Evolutionary conservation across 495 filamentous ascomycete genomes (phyloP).

Genomic region (Podospora anserina): DNA sequence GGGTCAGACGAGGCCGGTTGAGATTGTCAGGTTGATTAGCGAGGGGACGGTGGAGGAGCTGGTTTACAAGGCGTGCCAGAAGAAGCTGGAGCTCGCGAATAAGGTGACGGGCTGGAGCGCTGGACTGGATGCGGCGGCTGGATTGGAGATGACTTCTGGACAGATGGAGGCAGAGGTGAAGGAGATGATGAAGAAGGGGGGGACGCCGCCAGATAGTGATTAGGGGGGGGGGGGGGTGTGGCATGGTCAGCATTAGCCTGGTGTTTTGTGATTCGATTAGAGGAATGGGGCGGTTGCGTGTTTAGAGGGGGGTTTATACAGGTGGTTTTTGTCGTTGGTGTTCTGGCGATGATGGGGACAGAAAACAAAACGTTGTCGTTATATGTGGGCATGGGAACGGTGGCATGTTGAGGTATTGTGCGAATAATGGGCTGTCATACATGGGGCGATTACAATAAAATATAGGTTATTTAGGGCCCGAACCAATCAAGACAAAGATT

Average conservation of each 20-base stretch:
- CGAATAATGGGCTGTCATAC: neutral
- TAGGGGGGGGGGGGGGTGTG: neutral
- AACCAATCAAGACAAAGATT: neutral
- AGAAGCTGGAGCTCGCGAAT: conserved; percentile 88
- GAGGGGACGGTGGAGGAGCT: conserved; percentile 87
- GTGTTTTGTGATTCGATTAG: neutral
- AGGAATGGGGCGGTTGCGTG: neutral
- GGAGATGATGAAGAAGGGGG: conserved; percentile 20
- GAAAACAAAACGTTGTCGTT: no score
- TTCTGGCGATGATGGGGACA: neutral
- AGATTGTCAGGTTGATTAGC: conserved; percentile 77
- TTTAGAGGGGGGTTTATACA: neutral
- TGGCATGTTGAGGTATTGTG: neutral
- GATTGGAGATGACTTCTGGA: neutral
- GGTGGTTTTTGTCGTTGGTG: neutral
- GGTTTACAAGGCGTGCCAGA: conserved; percentile 82
- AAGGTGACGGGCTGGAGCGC: conserved; percentile 54
- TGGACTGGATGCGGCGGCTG: conserved; percentile 27
- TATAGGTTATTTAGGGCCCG: neutral
- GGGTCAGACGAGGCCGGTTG: conserved; percentile 84
- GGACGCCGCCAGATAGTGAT: conserved; percentile 14
- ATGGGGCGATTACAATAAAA: neutral
- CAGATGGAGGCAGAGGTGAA: conserved; percentile 34
- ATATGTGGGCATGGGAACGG: no score
- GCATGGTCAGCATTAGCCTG: neutral